Base-by-base conservation (phyloP, 2,329 filamentous ascomycete species). In the Talaromyces sp. region DNA sequence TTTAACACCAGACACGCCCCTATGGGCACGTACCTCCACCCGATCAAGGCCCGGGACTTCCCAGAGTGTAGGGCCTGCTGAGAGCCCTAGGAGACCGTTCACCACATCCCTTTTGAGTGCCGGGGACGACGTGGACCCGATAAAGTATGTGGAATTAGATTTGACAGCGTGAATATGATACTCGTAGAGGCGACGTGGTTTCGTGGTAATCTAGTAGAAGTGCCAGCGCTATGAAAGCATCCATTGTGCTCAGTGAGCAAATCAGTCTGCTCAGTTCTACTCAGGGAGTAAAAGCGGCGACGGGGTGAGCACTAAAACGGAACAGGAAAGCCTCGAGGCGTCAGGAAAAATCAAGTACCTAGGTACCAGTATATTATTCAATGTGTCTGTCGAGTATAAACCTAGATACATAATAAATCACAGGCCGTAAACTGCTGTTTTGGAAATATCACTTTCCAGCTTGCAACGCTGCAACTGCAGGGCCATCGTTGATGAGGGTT, bases 251-350 rank as follows among this genome's bases (percentile, higher is more conserved):
- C 39, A 55, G 31, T 53, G 50, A 53, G 21, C 36, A 28, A 40
- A 53, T 46, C 53, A 45, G 31, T 33, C 21, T 22, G 37, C 22
- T 54, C 57, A 58, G 46, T 55, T 60, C 54, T 62, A 62, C 57
- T 62, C 57, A 62, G 60, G 21, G 53, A 61, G 60, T 53, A 59
- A 59, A 60, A 61, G 53, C 50, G 48, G 54, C 60, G 57, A 61
- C 50, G 41, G 22, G 57, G 37, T 58, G 55, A 62, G 60, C 53
- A 60, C 58, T 60, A 58, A 40, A 60, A 62, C 52, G 58, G 58
- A 62, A 58, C 10, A 35, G 25, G 52, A 60, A 25, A 37, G 58
- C 55, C 58, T 37, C 53, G 40, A 36, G 11, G 53, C 57, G 56
- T 25, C 60, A 36, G 55, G 36, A 19, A 51, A 28, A 22, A 58